Conservation (phyloP, 805 yeast genomes). For the Jamesozyma rosinii region DNA sequence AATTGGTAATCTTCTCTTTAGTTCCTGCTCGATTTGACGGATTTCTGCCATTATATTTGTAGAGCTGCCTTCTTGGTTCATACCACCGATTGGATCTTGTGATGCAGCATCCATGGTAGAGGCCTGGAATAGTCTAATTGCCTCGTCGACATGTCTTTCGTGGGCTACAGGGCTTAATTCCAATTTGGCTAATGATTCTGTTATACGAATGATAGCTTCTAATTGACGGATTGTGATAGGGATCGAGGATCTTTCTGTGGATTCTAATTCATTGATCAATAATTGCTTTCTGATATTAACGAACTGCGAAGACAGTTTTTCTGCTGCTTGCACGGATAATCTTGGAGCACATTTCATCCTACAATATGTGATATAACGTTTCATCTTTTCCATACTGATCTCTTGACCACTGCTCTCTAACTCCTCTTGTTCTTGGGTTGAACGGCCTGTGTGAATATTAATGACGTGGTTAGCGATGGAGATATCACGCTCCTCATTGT, state of each 20-base stretch:
- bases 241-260: slow-evolving; percentile 84
- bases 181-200: slow-evolving; percentile 87
- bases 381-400: slow-evolving; percentile 84
- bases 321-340: slow-evolving; percentile 79
- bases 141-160: slow-evolving; percentile 89
- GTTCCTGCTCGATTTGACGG: slow-evolving; percentile 68
- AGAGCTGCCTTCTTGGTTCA: slow-evolving; percentile 43
- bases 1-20: slow-evolving; percentile 83
- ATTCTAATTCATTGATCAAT: slow-evolving; percentile 67
- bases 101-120: slow-evolving; percentile 93
- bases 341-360: slow-evolving; percentile 89
- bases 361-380: slow-evolving; percentile 84
- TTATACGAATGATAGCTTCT: slow-evolving; percentile 92
- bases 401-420: slow-evolving; percentile 59
- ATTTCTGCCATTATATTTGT: slow-evolving; percentile 60
- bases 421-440: slow-evolving; percentile 34
- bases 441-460: slow-evolving; percentile 82
- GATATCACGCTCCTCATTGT: slow-evolving; percentile 73
- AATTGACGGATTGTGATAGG: slow-evolving; percentile 96
- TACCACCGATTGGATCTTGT: slow-evolving; percentile 40
- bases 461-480: slow-evolving; percentile 91
- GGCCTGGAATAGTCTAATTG: slow-evolving; percentile 86
- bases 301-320: slow-evolving; percentile 81
- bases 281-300: slow-evolving; percentile 81
- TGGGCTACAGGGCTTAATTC: slow-evolving; percentile 74